Evolutionary conservation across 768 basidiomycete genomes (phyloP), one percentile per base, ranked within the genome.

Genomic region (Ephemerocybe angulata): DNA sequence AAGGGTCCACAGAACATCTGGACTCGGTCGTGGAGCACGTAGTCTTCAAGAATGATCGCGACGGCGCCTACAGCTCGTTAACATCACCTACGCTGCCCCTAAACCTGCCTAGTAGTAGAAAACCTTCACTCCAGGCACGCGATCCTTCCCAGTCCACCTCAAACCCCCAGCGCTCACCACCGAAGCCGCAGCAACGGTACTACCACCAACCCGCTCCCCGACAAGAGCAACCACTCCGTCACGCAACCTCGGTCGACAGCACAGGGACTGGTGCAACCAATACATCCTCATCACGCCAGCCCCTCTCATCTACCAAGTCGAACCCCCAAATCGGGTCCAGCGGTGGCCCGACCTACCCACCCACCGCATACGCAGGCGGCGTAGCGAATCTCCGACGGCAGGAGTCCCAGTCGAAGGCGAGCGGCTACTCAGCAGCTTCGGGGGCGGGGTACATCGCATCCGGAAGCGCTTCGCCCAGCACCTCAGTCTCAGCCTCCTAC

Each of bases 121-220:
- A n/a, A n/a, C n/a, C n/a, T n/a, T n/a, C n/a, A n/a, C n/a, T n/a
- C n/a, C n/a, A n/a, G n/a, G n/a, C n/a, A n/a, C n/a, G n/a, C n/a
- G n/a, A 8, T 35, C 33, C 33, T 10, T 35, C 33, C 10, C 33
- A 8, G 17, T 35, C 33, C 17, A 10, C 33, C 8, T 19, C 46
- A 28, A 17, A 15, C n/a, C 3, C n/a, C 3, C 46, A 48, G 15
- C 28, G n/a, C 7, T 17, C 13, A 25, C 19, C 24, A 17, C 46
- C 27, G 5, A 12, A 48, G 21, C 25, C 22, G 46, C 24, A 17
- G 27, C 46, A 48, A 17, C 25, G 46, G 46, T 48, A 28, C 15
- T 48, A 48, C 46, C 46, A 48, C 17, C 46, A 48, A 21, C 46
- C 46, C 6, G 27, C 46, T n/a, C 27, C 46, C n/a, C 46, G 22